phyloP scores from a whole-genome alignment of 257 asterid genomes.

The Przewalskia tangutica region DNA sequence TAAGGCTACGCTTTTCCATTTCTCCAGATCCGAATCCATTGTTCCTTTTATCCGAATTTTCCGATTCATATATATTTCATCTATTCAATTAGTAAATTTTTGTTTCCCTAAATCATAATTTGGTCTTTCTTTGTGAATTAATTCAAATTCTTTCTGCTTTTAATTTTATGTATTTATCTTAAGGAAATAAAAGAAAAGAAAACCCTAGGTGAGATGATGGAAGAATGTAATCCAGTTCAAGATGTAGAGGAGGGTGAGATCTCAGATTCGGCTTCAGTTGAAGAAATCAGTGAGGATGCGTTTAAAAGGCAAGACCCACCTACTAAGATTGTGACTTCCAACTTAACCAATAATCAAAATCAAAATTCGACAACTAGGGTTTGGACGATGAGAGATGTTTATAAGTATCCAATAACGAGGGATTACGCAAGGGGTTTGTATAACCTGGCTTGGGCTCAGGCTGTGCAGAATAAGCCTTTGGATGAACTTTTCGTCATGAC shows the following conservation, averaged over 20 bases:
- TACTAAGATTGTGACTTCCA: neutral
- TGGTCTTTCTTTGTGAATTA: neutral
- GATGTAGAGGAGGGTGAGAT: constrained; percentile 94
- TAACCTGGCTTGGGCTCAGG: constrained; percentile 96
- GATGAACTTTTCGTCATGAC: constrained; percentile 62
- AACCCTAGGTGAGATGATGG: constrained; percentile 37
- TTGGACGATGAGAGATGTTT: constrained; percentile 77
- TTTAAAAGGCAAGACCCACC: constrained; percentile 28
- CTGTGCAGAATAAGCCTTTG: constrained; percentile 81
- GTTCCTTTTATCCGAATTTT: neutral
- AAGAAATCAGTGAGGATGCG: constrained; percentile 59
- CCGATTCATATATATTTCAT: neutral
- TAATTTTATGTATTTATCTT: constrained; percentile 16
- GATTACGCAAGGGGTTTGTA: constrained; percentile 56
- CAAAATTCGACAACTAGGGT: constrained; percentile 35
- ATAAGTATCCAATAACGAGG: constrained; percentile 51
- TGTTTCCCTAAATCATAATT: neutral
- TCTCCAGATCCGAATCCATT: neutral
- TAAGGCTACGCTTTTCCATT: neutral
- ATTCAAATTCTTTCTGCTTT: neutral
- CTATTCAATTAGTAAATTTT: neutral
- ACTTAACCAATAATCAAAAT: constrained; percentile 1
- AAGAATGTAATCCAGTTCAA: constrained; percentile 35
- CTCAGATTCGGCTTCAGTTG: constrained; percentile 81
- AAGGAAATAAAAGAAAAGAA: constrained; percentile 18